These are phyloP conservation scores for Dissophora ornata DNA, from an alignment of 192 early-diverging fungal genomes.

Conservation along the genomic window DNA sequence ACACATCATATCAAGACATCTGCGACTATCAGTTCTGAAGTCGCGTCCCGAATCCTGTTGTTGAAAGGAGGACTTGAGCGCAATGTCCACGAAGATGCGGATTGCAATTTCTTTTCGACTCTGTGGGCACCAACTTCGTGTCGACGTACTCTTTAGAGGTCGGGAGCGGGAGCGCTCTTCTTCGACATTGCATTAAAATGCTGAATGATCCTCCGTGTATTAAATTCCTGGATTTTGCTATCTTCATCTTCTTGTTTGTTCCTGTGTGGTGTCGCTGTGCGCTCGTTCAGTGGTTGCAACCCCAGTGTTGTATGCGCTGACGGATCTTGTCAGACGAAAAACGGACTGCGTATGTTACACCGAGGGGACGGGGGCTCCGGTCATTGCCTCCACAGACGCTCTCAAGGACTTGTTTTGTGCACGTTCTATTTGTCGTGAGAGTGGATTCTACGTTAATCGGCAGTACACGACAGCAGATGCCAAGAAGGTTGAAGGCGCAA, in stretches of 20 bases:
- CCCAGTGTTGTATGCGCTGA: background rate
- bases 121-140: background rate
- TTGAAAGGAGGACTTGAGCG: background rate
- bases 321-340: constrained; percentile 8
- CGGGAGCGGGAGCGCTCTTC: background rate
- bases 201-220: constrained; percentile 6
- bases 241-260: background rate
- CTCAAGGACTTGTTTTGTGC: constrained; percentile 25
- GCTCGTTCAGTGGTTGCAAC: no score
- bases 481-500: no score
- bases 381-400: constrained; percentile 10
- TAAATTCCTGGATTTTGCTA: background rate
- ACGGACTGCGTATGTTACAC: background rate
- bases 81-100: background rate
- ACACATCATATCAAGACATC: no score
- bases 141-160: background rate
- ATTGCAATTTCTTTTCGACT: constrained; percentile 7
- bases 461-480: no score
- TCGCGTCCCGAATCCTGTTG: background rate
- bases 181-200: constrained; percentile 19
- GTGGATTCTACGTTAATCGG: no score
- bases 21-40: background rate
- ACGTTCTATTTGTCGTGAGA: constrained; percentile 19
- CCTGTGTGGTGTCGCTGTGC: background rate
- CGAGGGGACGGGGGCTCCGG: background rate